A percentile compares a stretch with the other conserved stretches of the same genome.
Evolutionary conservation across 1,284 basidiomycete genomes (phyloP).

Genomic region (Moesziomyces globuligerus): DNA sequence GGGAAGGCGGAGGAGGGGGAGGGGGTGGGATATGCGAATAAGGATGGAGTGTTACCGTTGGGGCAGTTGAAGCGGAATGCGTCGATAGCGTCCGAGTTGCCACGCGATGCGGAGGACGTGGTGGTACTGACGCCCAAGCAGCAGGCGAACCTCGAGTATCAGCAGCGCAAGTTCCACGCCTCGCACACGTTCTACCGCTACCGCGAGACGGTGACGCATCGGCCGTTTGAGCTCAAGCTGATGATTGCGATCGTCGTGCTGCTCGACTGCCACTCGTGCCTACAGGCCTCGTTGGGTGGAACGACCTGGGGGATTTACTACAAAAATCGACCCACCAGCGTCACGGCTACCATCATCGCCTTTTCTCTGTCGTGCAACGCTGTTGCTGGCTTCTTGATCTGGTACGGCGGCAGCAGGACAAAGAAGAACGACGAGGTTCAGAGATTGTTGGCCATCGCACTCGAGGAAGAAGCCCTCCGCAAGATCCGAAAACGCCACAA

Average conservation of each 20-base stretch:
- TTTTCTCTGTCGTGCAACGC: slow-evolving; percentile 83
- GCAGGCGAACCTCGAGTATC: slow-evolving; percentile 61
- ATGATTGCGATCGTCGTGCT: slow-evolving; percentile 53
- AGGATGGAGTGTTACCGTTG: slow-evolving; percentile 40
- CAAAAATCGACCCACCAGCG: slow-evolving; percentile 69
- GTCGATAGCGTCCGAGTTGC: slow-evolving; percentile 58
- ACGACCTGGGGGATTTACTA: slow-evolving; percentile 80
- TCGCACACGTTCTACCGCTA: slow-evolving; percentile 79
- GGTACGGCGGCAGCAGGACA: slow-evolving; percentile 79
- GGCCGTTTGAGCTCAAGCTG: slow-evolving; percentile 75
- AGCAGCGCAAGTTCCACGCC: slow-evolving; percentile 64
- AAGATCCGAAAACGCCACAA: slow-evolving; percentile 39
- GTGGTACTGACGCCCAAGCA: slow-evolving; percentile 62
- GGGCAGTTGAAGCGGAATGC: slow-evolving; percentile 53
- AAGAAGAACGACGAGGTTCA: slow-evolving; percentile 81
- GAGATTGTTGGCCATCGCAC: slow-evolving; percentile 76
- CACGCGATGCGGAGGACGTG: slow-evolving; percentile 56
- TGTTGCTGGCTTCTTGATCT: slow-evolving; percentile 80
- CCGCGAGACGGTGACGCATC: slow-evolving; percentile 84
- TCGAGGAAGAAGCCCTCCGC: slow-evolving; percentile 69
- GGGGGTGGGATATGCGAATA: slow-evolving; percentile 26
- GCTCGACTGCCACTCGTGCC: slow-evolving; percentile 60
- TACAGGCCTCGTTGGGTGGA: slow-evolving; percentile 73
- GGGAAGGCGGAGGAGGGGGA: neutral
- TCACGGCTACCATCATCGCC: slow-evolving; percentile 78